Percentiles rank a stretch among this genome's conserved stretches.
Evolutionary conservation across 257 asterid genomes (phyloP).

Genomic region (Echium plantagineum): DNA sequence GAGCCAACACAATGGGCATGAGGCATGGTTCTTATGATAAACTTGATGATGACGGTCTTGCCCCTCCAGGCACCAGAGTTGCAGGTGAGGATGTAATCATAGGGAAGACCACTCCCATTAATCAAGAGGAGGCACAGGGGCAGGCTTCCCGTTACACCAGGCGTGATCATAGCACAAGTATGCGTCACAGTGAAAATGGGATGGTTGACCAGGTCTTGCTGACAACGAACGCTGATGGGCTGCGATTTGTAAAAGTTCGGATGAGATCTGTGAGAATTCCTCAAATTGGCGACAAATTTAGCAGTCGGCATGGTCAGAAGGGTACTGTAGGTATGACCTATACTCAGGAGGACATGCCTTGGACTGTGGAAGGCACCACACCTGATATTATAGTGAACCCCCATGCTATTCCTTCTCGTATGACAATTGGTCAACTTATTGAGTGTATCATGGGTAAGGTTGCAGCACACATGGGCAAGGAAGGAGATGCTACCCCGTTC

Average conservation of each 20-base stretch:
- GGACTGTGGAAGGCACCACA: constrained; percentile 80
- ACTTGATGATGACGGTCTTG: constrained; percentile 93
- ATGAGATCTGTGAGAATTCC: constrained; percentile 91
- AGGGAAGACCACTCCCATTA: constrained; percentile 88
- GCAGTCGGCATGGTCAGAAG: constrained; percentile 95
- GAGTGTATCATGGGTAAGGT: constrained; percentile 98
- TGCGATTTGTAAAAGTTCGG: constrained; percentile 88
- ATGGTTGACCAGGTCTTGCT: constrained; percentile 89
- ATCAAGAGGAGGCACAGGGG: constrained; percentile 80
- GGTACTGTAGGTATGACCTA: constrained; percentile 96
- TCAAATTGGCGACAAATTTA: constrained; percentile 94
- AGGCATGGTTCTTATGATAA: constrained; percentile 96
- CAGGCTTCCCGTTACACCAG: constrained; percentile 82
- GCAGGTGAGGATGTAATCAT: constrained; percentile 96
- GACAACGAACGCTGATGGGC: constrained; percentile 89
- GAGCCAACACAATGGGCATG: constrained; percentile 95
- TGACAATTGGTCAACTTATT: constrained; percentile 93
- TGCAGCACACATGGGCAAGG: constrained; percentile 96
- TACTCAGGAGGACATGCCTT: constrained; percentile 99
- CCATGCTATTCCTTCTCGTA: constrained; percentile 96
- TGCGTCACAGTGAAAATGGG: constrained; percentile 94
- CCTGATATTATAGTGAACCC: constrained; percentile 94
- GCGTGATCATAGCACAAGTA: constrained; percentile 91
- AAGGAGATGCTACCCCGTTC: constrained; percentile 95
- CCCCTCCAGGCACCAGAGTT: constrained; percentile 95